phyloP scores from a whole-genome alignment of 441 rosid genomes.

The Corymbia citriodora region DNA sequence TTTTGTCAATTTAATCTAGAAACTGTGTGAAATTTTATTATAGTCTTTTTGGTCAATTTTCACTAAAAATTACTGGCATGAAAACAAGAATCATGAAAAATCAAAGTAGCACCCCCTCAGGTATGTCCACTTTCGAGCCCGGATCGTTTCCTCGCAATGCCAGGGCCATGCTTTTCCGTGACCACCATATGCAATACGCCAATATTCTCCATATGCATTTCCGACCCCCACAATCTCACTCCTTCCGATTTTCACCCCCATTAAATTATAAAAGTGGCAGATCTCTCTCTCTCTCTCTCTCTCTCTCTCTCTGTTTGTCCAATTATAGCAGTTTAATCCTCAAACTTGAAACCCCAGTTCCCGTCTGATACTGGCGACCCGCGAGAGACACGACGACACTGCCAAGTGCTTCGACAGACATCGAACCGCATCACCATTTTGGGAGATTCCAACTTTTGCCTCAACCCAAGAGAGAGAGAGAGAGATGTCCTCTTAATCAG shows the following conservation, averaged over 20 bases:
- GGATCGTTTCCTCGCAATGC: not conserved
- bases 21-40: no score
- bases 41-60: rapidly evolving
- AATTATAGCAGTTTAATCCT: not conserved
- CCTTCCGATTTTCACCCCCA: not conserved
- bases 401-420: not conserved
- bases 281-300: not conserved
- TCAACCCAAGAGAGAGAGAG: not conserved
- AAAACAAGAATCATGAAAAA: not conserved
- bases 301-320: not conserved
- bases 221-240: not conserved
- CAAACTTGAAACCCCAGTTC: not conserved
- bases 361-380: not conserved
- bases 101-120: not conserved
- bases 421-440: not conserved
- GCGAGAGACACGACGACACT: not conserved
- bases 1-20: rapidly evolving
- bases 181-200: not conserved
- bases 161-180: not conserved
- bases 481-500: not conserved
- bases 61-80: rapidly evolving
- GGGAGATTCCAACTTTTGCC: not conserved
- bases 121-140: not conserved
- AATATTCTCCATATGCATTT: not conserved
- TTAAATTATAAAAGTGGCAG: not conserved